These are phyloP conservation scores for Cadophora gregata DNA, from an alignment of 2,329 filamentous ascomycete species.

Conservation along the genomic window DNA sequence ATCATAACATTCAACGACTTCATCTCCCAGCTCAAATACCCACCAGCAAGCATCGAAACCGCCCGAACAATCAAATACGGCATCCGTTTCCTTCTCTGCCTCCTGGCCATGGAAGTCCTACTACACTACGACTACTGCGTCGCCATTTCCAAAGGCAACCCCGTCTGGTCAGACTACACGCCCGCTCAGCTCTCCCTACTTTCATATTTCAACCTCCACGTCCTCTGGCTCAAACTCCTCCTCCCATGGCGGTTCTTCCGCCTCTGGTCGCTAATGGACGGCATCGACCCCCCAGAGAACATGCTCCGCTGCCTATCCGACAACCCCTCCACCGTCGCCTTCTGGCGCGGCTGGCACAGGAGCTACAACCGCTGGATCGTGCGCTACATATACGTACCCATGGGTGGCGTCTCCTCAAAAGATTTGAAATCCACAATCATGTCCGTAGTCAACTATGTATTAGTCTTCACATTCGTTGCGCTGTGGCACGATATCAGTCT, in stretches of 20 bases:
- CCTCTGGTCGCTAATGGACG: conserved; percentile 90
- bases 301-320: conserved; percentile 97
- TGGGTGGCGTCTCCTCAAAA: conserved; percentile 72
- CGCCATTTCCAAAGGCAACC: conserved; percentile 83
- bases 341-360: conserved; percentile 97
- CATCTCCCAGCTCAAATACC: conserved; percentile 82
- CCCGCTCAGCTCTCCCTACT: conserved; percentile 88
- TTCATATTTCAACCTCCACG: conserved; percentile 93
- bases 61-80: conserved; percentile 80
- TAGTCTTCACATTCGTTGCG: conserved; percentile 95
- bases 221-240: conserved; percentile 97
- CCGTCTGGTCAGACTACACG: conserved; percentile 83
- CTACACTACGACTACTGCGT: conserved; percentile 93
- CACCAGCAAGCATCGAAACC: conserved; percentile 70
- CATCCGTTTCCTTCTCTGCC: conserved; percentile 77
- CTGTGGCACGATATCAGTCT: conserved; percentile 98
- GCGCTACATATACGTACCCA: conserved; percentile 90
- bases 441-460: conserved; percentile 75
- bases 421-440: conserved; percentile 55
- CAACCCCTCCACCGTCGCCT: conserved; percentile 88
- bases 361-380: conserved; percentile 95
- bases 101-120: conserved; percentile 89
- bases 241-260: conserved; percentile 99
- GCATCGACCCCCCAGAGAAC: conserved; percentile 95
- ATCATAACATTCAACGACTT: conserved; percentile 99